phyloP scores from a whole-genome alignment of 2,329 filamentous ascomycete genomes.

The Curvularia eragrostidis region DNA sequence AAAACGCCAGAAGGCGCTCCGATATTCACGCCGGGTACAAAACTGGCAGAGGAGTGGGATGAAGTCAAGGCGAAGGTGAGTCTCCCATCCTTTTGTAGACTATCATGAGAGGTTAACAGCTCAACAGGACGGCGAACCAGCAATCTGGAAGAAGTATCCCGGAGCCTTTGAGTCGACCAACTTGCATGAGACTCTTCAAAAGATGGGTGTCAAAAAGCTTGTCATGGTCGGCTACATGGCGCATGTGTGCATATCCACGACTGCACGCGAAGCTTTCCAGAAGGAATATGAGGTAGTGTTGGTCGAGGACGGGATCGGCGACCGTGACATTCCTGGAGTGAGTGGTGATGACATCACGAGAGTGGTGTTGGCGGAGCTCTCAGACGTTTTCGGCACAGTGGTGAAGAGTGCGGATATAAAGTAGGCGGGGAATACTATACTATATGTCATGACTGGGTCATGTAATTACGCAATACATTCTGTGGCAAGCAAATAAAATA shows the following conservation, averaged over 20 bases:
- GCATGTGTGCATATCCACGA: slow-evolving; percentile 69
- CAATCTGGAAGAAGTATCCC: slow-evolving; percentile 63
- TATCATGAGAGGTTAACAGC: not conserved
- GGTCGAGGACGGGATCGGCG: slow-evolving; percentile 68
- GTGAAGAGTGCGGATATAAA: slow-evolving; percentile 60
- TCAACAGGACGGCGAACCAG: slow-evolving; percentile 58
- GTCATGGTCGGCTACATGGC: slow-evolving; percentile 70
- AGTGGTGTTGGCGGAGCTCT: slow-evolving; percentile 62
- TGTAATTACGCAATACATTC: not conserved
- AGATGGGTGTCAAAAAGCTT: slow-evolving; percentile 63
- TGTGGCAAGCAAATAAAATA: not conserved
- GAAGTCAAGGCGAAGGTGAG: slow-evolving; percentile 60
- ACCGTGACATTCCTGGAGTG: slow-evolving; percentile 70
- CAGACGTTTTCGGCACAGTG: slow-evolving; percentile 68
- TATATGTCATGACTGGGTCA: not conserved
- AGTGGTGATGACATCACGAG: slow-evolving; percentile 61
- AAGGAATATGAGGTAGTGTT: slow-evolving; percentile 69
- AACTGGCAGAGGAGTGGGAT: slow-evolving; percentile 66
- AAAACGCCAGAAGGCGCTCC: slow-evolving; percentile 66
- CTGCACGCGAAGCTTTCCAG: slow-evolving; percentile 66
- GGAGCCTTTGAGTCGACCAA: slow-evolving; percentile 67
- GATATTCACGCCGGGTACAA: slow-evolving; percentile 68
- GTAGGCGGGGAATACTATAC: slow-evolving; percentile 8
- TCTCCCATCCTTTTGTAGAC: not conserved
- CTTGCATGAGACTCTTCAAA: slow-evolving; percentile 62